These are phyloP conservation scores for Cystobasidium tubakii DNA, from an alignment of 768 basidiomycete species.

Conservation along the genomic window DNA sequence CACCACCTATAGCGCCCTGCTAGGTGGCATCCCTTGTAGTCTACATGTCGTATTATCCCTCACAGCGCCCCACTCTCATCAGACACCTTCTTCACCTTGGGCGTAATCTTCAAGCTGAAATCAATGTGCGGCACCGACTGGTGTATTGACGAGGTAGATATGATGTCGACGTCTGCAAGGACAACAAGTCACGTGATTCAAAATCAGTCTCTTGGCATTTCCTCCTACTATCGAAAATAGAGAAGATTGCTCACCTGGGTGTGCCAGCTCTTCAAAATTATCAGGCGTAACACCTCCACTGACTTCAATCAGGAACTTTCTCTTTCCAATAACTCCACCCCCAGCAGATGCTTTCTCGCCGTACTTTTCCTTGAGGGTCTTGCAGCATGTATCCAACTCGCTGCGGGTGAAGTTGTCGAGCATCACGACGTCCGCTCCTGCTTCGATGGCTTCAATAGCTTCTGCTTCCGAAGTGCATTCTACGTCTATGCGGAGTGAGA, in stretches of 20 bases:
- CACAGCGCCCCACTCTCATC: constrained; percentile 30
- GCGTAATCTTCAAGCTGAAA: constrained; percentile 81
- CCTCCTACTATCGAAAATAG: background rate
- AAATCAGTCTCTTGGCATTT: background rate
- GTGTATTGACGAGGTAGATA: constrained; percentile 83
- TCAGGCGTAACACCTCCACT: constrained; percentile 89
- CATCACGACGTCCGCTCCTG: constrained; percentile 57
- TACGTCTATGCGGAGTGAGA: constrained; percentile 83
- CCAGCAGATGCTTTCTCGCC: constrained; percentile 7
- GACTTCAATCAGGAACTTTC: constrained; percentile 83
- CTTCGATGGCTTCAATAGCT: constrained; percentile 93
- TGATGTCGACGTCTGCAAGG: constrained; percentile 76
- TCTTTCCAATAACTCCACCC: constrained; percentile 50
- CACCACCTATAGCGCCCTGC: too few relatives aligned
- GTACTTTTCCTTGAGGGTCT: constrained; percentile 64
- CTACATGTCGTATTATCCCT: too few relatives aligned
- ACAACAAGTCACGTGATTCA: background rate
- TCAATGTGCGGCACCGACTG: constrained; percentile 91
- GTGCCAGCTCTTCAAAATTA: constrained; percentile 71
- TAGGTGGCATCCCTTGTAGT: too few relatives aligned
- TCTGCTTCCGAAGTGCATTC: constrained; percentile 83
- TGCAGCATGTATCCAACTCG: constrained; percentile 63
- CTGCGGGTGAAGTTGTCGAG: constrained; percentile 48
- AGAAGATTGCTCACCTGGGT: constrained; percentile 61
- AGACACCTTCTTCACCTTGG: constrained; percentile 30